A percentile compares a stretch with the other conserved stretches of the same genome.
Conservation (phyloP, 2,329 filamentous ascomycete species). For the Dactylellina cionopaga region DNA sequence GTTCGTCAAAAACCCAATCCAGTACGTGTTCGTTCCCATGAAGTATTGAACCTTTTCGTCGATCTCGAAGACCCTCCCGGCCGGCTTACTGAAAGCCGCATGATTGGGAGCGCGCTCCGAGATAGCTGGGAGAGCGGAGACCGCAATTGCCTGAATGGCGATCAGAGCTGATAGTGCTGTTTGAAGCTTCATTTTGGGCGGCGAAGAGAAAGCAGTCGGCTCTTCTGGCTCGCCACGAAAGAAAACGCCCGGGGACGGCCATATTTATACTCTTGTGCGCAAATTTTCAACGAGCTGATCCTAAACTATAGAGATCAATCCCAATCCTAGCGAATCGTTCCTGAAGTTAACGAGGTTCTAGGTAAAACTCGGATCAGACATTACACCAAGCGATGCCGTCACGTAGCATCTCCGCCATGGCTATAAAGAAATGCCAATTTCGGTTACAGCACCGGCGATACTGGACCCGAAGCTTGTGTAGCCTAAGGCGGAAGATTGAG, state of each 20-base stretch:
- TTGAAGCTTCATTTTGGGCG: conserved; percentile 38
- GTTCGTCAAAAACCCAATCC: conserved; percentile 47
- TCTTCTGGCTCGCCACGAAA: conserved; percentile 1
- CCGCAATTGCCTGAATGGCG: conserved; percentile 35
- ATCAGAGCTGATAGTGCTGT: conserved; percentile 29
- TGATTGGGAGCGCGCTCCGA: conserved; percentile 44
- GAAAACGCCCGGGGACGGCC: not conserved
- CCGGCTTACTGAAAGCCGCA: conserved; percentile 19
- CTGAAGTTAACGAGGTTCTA: too few species aligned
- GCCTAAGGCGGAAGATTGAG: conserved; percentile 27
- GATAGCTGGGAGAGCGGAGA: conserved; percentile 36
- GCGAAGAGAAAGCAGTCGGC: conserved; percentile 2
- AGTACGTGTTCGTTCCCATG: conserved; percentile 51
- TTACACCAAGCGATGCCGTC: too few species aligned
- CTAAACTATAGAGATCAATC: too few species aligned
- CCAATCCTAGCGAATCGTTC: too few species aligned
- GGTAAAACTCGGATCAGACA: too few species aligned
- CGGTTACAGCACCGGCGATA: conserved; percentile 31
- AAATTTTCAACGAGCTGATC: not conserved
- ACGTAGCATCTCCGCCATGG: not conserved
- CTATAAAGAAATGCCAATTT: conserved; percentile 28
- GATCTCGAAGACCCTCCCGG: conserved; percentile 44
- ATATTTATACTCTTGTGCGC: conserved; percentile 29
- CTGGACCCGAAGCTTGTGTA: conserved; percentile 44
- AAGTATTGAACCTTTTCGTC: conserved; percentile 52